A percentile compares a stretch with the other conserved stretches of the same genome.
Evolutionary conservation across 495 filamentous ascomycete species (phyloP).

Genomic region (Aspergillus hancockii): DNA sequence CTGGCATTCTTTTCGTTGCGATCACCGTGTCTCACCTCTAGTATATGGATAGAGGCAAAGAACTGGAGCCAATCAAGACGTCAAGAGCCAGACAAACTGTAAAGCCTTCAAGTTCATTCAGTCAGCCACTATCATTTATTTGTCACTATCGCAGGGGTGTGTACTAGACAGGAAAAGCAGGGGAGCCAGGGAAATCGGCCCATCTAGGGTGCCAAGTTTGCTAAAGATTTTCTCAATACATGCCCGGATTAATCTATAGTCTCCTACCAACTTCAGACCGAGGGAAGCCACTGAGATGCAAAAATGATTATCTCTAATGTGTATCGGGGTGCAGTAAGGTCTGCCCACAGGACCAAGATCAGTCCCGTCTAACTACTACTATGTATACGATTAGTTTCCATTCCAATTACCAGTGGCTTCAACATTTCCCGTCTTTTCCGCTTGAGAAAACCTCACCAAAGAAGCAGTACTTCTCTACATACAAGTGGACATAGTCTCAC

Average conservation of each 20-base stretch:
- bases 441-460: too few relatives aligned
- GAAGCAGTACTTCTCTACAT: too few relatives aligned
- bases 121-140: not conserved
- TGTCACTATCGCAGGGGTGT: not conserved
- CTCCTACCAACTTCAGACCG: too few relatives aligned
- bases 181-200: not conserved
- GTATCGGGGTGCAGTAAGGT: too few relatives aligned
- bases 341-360: too few relatives aligned
- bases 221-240: not conserved
- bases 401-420: too few relatives aligned
- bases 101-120: not conserved
- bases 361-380: too few relatives aligned
- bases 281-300: too few relatives aligned
- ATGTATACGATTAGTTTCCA: too few relatives aligned
- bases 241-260: too few relatives aligned
- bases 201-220: not conserved
- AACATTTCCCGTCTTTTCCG: too few relatives aligned
- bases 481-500: not conserved
- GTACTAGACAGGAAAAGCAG: not conserved
- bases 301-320: too few relatives aligned
- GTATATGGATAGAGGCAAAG: not conserved
- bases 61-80: not conserved
- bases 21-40: not conserved
- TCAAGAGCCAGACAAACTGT: not conserved
- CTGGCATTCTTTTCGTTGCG: not conserved